Percentiles rank a stretch among this genome's conserved stretches.
These are phyloP conservation scores for Diaporthe australafricana DNA, from an alignment of 2,329 filamentous ascomycete species.

Conservation along the genomic window DNA sequence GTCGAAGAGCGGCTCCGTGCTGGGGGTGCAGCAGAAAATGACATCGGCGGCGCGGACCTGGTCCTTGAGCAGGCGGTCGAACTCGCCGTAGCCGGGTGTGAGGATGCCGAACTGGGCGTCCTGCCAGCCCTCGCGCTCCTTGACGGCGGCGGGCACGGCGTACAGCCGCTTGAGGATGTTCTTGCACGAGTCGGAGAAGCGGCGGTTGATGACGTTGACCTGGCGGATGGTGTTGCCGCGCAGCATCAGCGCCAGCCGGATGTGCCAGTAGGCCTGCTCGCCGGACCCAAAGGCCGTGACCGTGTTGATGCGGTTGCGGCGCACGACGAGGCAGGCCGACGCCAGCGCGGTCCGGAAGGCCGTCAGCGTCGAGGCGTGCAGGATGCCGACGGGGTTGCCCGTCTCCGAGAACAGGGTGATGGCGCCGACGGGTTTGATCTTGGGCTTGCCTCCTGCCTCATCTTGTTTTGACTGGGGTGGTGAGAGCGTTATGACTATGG, in stretches of 20 bases:
- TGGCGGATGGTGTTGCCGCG: constrained; percentile 77
- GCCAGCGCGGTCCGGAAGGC: constrained; percentile 84
- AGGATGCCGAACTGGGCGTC: constrained; percentile 75
- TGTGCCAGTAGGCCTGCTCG: constrained; percentile 94
- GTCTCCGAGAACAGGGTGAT: constrained; percentile 75
- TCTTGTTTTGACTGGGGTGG: constrained; percentile 47
- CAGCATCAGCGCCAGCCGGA: constrained; percentile 83
- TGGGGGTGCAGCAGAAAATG: constrained; percentile 91
- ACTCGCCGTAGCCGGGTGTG: constrained; percentile 79
- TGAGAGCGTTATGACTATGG: constrained; percentile 69
- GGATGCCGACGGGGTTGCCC: constrained; percentile 73
- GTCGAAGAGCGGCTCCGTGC: constrained; percentile 80
- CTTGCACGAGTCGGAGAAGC: constrained; percentile 69
- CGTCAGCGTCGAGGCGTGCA: constrained; percentile 80
- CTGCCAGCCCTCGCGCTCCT: constrained; percentile 70
- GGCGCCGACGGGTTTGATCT: constrained; percentile 69
- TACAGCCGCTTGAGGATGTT: constrained; percentile 62
- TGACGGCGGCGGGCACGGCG: constrained; percentile 54
- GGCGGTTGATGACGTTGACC: constrained; percentile 85
- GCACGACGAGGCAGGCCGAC: constrained; percentile 73
- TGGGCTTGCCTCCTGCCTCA: constrained; percentile 45
- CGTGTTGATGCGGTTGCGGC: constrained; percentile 77
- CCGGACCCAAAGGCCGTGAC: constrained; percentile 89
- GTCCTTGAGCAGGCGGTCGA: constrained; percentile 73
- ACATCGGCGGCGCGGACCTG: constrained; percentile 80